Evolutionary conservation across 768 basidiomycete species (phyloP).

Genomic region (Pisolithus microcarpus): DNA sequence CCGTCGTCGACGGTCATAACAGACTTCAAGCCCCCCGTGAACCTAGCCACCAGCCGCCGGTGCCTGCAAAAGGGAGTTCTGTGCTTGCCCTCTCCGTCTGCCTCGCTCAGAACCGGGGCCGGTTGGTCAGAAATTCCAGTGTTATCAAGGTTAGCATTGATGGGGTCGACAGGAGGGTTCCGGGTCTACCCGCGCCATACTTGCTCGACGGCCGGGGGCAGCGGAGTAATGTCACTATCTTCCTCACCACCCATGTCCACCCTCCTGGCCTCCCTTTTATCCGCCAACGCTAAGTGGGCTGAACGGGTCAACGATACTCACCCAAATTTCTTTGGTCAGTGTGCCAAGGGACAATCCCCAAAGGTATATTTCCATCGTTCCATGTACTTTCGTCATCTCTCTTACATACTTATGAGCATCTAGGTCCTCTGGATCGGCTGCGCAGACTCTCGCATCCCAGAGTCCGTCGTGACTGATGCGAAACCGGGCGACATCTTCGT

Average conservation of each 20-base stretch:
- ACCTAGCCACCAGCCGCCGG: too few relatives aligned
- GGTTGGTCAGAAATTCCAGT: too few relatives aligned
- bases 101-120: too few relatives aligned
- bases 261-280: slow-evolving; percentile 25
- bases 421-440: slow-evolving; percentile 81
- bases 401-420: background rate
- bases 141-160: background rate
- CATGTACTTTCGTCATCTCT: background rate
- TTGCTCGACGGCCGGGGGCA: background rate
- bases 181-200: background rate
- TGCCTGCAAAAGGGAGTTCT: too few relatives aligned
- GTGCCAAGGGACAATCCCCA: slow-evolving; percentile 58
- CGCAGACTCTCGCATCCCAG: slow-evolving; percentile 84
- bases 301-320: slow-evolving; percentile 45
- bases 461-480: slow-evolving; percentile 63
- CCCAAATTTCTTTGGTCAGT: slow-evolving; percentile 56
- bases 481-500: slow-evolving; percentile 85
- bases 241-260: background rate
- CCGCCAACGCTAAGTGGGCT: slow-evolving; percentile 66
- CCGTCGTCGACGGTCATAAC: too few relatives aligned
- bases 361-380: slow-evolving; percentile 40
- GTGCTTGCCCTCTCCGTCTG: too few relatives aligned
- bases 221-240: background rate
- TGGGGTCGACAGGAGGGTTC: background rate
- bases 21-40: too few relatives aligned